Conservation (phyloP, 352 stramenopile species). For the Elongisporangium prolatum region DNA sequence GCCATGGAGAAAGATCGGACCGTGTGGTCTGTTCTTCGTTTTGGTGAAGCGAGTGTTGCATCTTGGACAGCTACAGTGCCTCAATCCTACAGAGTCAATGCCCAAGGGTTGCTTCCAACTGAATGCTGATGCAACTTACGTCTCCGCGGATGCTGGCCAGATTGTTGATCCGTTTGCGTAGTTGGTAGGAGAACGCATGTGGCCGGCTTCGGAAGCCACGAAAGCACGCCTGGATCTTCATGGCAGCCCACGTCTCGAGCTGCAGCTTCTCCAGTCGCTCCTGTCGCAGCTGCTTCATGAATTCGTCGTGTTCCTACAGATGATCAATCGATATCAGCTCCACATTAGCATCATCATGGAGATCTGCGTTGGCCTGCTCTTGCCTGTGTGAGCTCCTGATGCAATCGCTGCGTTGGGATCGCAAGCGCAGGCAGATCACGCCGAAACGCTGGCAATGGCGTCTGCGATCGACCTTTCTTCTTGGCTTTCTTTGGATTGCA, state of each 20-base stretch:
- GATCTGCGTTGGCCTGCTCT: neutral
- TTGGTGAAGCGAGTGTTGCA: conserved; percentile 31
- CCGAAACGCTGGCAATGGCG: conserved; percentile 40
- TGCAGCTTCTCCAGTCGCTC: conserved; percentile 43
- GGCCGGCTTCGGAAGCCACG: conserved; percentile 44
- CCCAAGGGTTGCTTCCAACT: neutral
- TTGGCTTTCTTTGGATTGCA: conserved; percentile 22
- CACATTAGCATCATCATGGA: neutral
- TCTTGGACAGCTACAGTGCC: conserved; percentile 35
- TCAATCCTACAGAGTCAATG: conserved; percentile 2
- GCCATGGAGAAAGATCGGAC: conserved; percentile 21
- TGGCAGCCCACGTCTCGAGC: conserved; percentile 58
- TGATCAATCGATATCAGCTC: neutral
- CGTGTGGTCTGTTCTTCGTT: neutral
- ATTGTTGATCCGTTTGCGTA: conserved; percentile 31
- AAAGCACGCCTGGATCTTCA: conserved; percentile 61
- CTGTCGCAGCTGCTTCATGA: conserved; percentile 48
- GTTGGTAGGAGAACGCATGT: conserved; percentile 33
- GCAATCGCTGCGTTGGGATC: conserved; percentile 38
- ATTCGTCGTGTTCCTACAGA: conserved; percentile 41
- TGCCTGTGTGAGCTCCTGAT: conserved; percentile 37
- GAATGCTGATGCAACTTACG: conserved; percentile 7
- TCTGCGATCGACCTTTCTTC: conserved; percentile 38
- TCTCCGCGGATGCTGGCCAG: conserved; percentile 30
- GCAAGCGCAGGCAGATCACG: conserved; percentile 48